Evolutionary conservation across 352 stramenopile species (phyloP), one percentile per base, ranked within the genome.

Genomic region (Phytophthora melonis): DNA sequence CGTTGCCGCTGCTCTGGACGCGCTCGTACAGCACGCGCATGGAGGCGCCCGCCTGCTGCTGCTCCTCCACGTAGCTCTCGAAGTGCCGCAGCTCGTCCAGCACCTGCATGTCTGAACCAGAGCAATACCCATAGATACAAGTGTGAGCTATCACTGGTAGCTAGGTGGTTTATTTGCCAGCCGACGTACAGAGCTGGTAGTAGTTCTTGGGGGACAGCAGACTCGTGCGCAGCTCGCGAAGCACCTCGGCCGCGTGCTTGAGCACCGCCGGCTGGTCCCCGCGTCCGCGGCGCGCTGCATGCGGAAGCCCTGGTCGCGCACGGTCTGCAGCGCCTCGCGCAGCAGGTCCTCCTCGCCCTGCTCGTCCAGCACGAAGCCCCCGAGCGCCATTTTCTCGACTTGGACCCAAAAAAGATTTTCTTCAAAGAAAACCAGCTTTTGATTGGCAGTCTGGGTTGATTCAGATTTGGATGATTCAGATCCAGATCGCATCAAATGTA

Each of bases 171-270:
- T 36, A 36, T 7, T 7, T 7, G 32, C 34, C 34, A 41, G 34
- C 34, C 18, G 25, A 10, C 87, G 96, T 98, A 95, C 99, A 99
- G 39, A 99, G 88, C 78, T 99, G 96, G 82, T 99, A 99, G 85
- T 99, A 99, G 75, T 99, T 98, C 76, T 98, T 99, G 21, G 98
- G 98, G 25, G 93, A 98, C n/a, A 99, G 81, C 39, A 93, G 75
- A 57, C 83, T 92, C 59, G 89, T 96, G 63, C 90, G 88, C 69
- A 98, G 75, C 75, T 98, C 92, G 23, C 86, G 81, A 56, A 98
- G 80, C 71, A 97, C 78, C 34, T 96, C 84, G 14, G 84, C 86
- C 11, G 91, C 90, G 71, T 95, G 81, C 49, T 95, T 93, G 23
- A 98, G 84, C 59, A 93, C 88, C 7, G 74, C 79, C 21, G 88